Evolutionary conservation across 2,329 filamentous ascomycete species (phyloP).

Genomic region (Trichoderma atroviride): DNA sequence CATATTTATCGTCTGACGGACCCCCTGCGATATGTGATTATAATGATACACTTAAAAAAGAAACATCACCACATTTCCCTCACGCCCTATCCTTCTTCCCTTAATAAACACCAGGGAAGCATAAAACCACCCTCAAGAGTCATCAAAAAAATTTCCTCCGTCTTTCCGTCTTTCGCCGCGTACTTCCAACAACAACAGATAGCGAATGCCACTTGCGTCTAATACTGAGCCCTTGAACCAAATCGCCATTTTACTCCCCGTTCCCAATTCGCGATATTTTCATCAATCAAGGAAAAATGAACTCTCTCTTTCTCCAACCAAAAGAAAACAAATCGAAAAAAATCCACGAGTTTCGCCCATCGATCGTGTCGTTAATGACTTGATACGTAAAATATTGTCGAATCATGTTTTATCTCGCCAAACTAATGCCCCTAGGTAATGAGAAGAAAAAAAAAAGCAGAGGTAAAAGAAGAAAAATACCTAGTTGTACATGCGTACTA

Average conservation of each 20-base stretch:
- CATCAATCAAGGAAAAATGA: neutral
- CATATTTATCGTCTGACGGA: neutral
- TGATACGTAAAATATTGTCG: slow-evolving; percentile 8
- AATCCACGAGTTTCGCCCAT: neutral
- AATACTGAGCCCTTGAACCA: neutral
- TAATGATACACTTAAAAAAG: slow-evolving; percentile 12
- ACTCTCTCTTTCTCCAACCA: neutral
- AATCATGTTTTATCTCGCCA: slow-evolving; percentile 10
- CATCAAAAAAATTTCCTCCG: neutral
- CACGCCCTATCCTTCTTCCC: neutral
- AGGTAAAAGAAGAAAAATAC: neutral
- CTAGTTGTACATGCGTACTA: neutral
- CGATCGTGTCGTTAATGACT: slow-evolving; percentile 2
- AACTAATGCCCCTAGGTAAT: neutral
- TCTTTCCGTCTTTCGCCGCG: neutral
- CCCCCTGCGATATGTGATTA: slow-evolving; percentile 15
- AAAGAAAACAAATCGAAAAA: neutral
- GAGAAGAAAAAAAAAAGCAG: neutral
- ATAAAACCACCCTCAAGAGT: neutral
- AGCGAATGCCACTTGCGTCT: neutral
- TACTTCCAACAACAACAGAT: neutral
- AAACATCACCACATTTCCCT: neutral
- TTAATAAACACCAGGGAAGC: neutral
- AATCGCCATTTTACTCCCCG: slow-evolving; percentile 18
- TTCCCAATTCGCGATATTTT: slow-evolving; percentile 18